Base-by-base conservation (phyloP, 2,329 filamentous ascomycete genomes). In the Xylariaceae sp. region DNA sequence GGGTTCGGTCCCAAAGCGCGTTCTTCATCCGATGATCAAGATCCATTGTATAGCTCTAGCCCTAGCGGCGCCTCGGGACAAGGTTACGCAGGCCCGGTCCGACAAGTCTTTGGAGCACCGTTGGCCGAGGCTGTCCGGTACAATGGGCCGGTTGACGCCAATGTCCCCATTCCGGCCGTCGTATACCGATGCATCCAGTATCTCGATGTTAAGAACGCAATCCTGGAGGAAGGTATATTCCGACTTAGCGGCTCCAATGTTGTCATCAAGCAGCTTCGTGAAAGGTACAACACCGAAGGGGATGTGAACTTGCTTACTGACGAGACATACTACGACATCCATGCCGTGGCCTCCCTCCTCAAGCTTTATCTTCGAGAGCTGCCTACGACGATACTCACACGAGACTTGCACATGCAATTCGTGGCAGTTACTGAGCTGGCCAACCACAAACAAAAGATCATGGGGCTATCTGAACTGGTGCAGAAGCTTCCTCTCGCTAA, bases 121-220 rank as follows among this genome's bases (percentile, higher is more conserved):
- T 69, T 98, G 39, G 81, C 81, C 8, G 91, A 97, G 56, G 93
- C 93, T 19, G 90, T 95, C 7, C 81, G 87, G 45, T 87, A 79
- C 59, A 90, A 87, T 53, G 75, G 81, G 11, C 90, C 89, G 0
- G 65, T 72, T 11, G 87, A 89, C 42, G 73, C 87, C 34, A 78
- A 81, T 45, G 81, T 89, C 6, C 83, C 86, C 19, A 70, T 98
- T 19, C 93, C 93, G 1, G 87, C 91, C 6, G 93, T 98, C 2
- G 88, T 97, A 8, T 98, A 94, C 66, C 84, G 93, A 43, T 96
- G 89, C 60, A 87, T 98, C 47, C 88, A 97, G 63, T 98, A 95
- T 62, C 75, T 98, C 15, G 85, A 88, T 51, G 77, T 80, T 6
- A 90, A 90, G 68, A 81, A 87, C 48, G 93, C 90, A 9, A 75